Evolutionary conservation across 495 filamentous ascomycete species (phyloP).

Genomic region (Talaromyces proteolyticus): DNA sequence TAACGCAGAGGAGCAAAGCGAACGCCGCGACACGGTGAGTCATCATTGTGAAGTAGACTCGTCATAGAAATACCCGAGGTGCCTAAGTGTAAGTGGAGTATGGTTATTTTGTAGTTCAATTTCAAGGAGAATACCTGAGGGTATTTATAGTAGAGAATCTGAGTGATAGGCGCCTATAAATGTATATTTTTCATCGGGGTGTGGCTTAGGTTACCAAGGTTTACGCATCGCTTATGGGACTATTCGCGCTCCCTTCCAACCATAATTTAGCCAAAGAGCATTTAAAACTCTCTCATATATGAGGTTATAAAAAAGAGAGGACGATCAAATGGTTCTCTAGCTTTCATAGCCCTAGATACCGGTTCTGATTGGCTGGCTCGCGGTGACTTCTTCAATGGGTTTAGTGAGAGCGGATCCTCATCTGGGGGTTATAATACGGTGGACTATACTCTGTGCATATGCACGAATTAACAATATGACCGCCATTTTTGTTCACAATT

Average conservation of each 20-base stretch:
- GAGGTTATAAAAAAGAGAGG: background rate
- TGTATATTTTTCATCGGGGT: background rate
- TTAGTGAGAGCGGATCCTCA: background rate
- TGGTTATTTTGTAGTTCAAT: background rate
- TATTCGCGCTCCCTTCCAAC: background rate
- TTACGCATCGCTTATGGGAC: background rate
- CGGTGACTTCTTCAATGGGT: background rate
- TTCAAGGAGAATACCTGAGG: background rate
- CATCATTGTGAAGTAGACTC: background rate
- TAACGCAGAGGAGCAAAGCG: background rate
- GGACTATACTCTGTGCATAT: no score
- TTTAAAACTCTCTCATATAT: background rate
- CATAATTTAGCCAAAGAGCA: background rate
- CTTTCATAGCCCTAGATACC: background rate
- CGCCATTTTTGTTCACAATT: no score
- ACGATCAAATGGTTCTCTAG: background rate
- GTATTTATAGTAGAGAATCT: background rate
- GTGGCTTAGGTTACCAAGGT: background rate
- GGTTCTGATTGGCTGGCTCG: background rate
- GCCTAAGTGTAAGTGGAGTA: no score
- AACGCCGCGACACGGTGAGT: background rate
- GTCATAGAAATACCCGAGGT: no score
- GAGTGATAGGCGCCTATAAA: background rate
- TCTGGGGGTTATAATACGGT: background rate
- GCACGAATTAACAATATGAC: no score